Conservation (phyloP, 2,329 filamentous ascomycete genomes). For the Colletotrichum sp. region DNA sequence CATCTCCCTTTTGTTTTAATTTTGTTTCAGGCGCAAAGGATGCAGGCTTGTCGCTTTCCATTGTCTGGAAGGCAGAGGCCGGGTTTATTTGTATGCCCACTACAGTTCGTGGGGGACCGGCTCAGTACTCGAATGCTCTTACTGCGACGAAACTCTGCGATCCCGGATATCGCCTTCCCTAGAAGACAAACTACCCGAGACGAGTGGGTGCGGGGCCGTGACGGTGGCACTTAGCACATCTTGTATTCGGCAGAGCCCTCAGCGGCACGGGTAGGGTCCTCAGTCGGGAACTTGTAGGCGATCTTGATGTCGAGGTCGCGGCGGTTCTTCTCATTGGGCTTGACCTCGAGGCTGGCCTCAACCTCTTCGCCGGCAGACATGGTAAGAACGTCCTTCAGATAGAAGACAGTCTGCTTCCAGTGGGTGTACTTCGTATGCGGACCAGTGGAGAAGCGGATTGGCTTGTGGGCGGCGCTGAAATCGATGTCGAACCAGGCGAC, state of each 20-base stretch:
- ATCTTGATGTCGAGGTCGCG: slow-evolving; percentile 93
- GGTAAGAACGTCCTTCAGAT: slow-evolving; percentile 90
- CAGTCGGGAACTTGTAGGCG: slow-evolving; percentile 78
- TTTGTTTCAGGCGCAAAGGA: slow-evolving; percentile 8
- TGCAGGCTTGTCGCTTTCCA: not conserved
- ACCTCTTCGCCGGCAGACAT: slow-evolving; percentile 87
- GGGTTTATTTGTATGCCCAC: not conserved
- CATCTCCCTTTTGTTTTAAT: not conserved
- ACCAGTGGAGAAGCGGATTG: slow-evolving; percentile 93
- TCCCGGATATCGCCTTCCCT: not conserved
- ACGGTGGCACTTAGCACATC: slow-evolving; percentile 59
- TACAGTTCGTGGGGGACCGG: not conserved
- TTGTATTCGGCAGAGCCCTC: slow-evolving; percentile 80
- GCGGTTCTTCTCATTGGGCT: slow-evolving; percentile 92
- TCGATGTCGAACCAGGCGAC: slow-evolving; percentile 99
- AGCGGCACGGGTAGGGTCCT: slow-evolving; percentile 71
- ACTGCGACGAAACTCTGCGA: not conserved
- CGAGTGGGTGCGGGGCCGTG: not conserved
- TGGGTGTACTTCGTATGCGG: slow-evolving; percentile 99
- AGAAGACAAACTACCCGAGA: not conserved
- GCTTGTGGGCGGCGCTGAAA: slow-evolving; percentile 98
- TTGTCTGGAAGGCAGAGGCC: not conserved
- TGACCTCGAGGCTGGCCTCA: slow-evolving; percentile 74
- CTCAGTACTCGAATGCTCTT: not conserved
- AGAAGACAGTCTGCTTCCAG: slow-evolving; percentile 99